These are phyloP conservation scores for Choanephora cucurbitarum DNA, from an alignment of 371 early-diverging fungal species.

Conservation along the genomic window DNA sequence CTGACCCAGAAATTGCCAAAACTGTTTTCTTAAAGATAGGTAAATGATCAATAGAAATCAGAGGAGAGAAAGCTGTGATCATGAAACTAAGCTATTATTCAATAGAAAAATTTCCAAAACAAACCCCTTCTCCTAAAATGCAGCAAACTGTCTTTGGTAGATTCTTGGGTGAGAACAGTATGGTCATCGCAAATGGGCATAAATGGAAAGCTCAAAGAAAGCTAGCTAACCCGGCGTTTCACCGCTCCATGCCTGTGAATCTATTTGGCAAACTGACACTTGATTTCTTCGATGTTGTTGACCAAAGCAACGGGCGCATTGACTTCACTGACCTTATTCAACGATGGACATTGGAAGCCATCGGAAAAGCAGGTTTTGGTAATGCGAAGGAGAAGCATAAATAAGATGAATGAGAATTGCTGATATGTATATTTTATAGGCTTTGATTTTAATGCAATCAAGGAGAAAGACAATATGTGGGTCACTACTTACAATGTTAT, in stretches of 20 bases:
- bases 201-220: conserved; percentile 6
- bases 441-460: not conserved
- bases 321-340: conserved; percentile 1
- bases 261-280: conserved; percentile 30
- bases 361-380: conserved; percentile 28
- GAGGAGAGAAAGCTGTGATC: too few relatives aligned
- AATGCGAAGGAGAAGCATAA: too few relatives aligned
- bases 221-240: conserved; percentile 33
- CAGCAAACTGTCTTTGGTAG: conserved; percentile 7
- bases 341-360: conserved; percentile 21
- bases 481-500: conserved; percentile 12
- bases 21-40: conserved; percentile 18
- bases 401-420: not conserved
- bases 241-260: conserved; percentile 29
- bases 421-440: not conserved
- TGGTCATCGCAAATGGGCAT: not conserved
- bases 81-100: too few relatives aligned
- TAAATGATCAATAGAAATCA: too few relatives aligned
- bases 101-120: conserved; percentile 5
- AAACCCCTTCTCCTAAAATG: not conserved
- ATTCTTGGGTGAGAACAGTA: conserved; percentile 1
- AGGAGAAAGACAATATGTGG: conserved; percentile 15
- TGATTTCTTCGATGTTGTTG: conserved; percentile 14
- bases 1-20: conserved; percentile 24
- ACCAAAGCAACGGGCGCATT: conserved; percentile 10